Evolutionary conservation across 371 early-diverging fungal genomes (phyloP), one percentile per base, ranked within the genome.

Genomic region (Mucor sp.): DNA sequence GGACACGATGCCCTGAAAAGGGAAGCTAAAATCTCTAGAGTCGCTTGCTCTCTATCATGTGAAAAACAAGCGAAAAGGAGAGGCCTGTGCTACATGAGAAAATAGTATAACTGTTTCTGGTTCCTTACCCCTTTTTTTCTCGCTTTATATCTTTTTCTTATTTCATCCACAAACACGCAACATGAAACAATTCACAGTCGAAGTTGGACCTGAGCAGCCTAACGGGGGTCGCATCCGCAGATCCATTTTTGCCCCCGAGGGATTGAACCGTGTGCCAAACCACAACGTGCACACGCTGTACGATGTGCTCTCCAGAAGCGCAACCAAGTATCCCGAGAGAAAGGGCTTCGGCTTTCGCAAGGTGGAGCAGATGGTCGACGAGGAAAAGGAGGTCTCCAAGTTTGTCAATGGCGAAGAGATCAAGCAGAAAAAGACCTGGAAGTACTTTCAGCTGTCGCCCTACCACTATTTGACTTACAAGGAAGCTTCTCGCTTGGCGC

Each of bases 391-490:
- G 58, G 79, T 95, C 53, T 84, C 79, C 37, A 91, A 91, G 73
- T 76, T 82, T 19, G 85, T 88, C 41, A 80, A 83, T 56, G 92
- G 87, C 57, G 87, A 85, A 48, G 87, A 89, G 67, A 75, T 73
- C 55, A 89, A 80, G 71, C 91, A 93, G 70, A 89, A 65, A 62
- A 95, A 95, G 79, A 90, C 67, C 19, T 95, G 94, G 94, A 90
- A 87, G 65, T 93, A 78, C 76, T 88, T 86, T 79, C 90, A 93
- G 76, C 77, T 94, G 56, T 83, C 87, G 6, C 71, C 70, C 19
- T 94, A 87, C 77, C 55, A 79, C 65, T 94, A 91, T 84, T 69
- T 87, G 63, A 88, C 88, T 48, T 92, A 89, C 68, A 72, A 76
- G 27, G 90, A 94, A 53, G 87, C 85, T 60, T 74, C 74, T 63